phyloP scores from a whole-genome alignment of 2,329 filamentous ascomycete genomes.

The Fusarium kyushuense region DNA sequence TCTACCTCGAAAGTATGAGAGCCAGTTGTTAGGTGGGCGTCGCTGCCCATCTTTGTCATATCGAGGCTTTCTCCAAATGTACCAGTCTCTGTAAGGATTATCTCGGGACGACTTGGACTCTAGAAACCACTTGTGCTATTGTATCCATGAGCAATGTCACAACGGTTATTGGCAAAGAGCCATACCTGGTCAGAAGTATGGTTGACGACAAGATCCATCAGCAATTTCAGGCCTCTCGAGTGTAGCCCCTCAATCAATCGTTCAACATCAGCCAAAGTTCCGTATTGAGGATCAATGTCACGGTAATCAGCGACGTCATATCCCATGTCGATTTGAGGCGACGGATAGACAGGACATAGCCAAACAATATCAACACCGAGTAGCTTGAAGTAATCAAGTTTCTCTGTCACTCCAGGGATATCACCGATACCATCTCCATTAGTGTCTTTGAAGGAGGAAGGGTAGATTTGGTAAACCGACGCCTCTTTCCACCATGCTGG shows the following conservation, averaged over 20 bases:
- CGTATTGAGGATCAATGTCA: conserved; percentile 72
- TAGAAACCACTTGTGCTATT: conserved; percentile 63
- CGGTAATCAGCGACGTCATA: conserved; percentile 78
- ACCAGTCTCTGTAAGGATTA: conserved; percentile 74
- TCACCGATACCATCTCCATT: conserved; percentile 72
- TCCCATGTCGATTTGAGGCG: conserved; percentile 76
- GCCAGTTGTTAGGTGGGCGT: conserved; percentile 78
- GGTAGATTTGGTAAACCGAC: conserved; percentile 61
- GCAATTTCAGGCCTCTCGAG: conserved; percentile 72
- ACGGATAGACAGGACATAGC: conserved; percentile 74
- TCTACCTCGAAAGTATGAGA: conserved; percentile 63
- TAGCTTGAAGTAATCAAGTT: conserved; percentile 70
- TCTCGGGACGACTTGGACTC: conserved; percentile 69
- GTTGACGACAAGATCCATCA: conserved; percentile 82
- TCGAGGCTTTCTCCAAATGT: conserved; percentile 63
- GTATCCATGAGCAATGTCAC: not conserved
- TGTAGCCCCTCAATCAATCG: conserved; percentile 69
- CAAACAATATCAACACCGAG: conserved; percentile 75
- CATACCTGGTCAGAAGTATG: conserved; percentile 68
- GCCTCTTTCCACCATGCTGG: conserved; percentile 67
- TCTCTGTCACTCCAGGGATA: conserved; percentile 70
- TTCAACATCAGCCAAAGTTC: conserved; percentile 75
- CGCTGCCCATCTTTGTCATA: conserved; percentile 65
- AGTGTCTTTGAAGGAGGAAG: conserved; percentile 66
- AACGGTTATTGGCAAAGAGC: too few relatives aligned